A percentile compares a stretch with the other conserved stretches of the same genome.
These are phyloP conservation scores for Micractinium conductrix DNA, from an alignment of 139 green algal species.

Conservation along the genomic window DNA sequence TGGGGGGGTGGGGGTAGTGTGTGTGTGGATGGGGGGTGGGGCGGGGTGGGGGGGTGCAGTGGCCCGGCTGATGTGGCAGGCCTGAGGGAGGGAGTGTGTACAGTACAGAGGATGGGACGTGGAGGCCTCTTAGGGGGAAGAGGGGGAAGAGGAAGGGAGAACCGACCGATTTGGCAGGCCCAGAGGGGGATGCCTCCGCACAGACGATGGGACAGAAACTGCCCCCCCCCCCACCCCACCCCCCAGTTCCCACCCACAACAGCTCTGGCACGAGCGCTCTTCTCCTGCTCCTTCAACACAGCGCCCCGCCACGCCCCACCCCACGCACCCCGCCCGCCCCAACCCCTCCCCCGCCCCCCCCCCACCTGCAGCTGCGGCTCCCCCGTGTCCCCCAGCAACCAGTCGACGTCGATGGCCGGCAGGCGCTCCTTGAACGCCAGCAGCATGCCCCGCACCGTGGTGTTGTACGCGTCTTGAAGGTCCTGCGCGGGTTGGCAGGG, in stretches of 20 bases:
- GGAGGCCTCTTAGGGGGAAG: too few relatives aligned
- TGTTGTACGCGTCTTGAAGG: constrained; percentile 9
- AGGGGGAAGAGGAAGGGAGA: too few relatives aligned
- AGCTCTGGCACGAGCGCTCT: too few relatives aligned
- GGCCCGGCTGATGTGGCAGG: too few relatives aligned
- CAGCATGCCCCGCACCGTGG: neutral
- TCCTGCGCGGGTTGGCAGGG: neutral
- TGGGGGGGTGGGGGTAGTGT: too few relatives aligned
- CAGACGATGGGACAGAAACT: too few relatives aligned
- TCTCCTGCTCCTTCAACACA: too few relatives aligned
- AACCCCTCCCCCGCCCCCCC: neutral
- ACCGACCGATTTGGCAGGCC: too few relatives aligned
- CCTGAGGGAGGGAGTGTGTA: neutral
- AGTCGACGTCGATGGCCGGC: neutral
- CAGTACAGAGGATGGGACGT: neutral
- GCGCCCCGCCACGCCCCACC: neutral
- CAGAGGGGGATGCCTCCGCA: too few relatives aligned
- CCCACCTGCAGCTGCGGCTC: neutral
- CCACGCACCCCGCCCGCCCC: neutral
- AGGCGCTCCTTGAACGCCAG: neutral
- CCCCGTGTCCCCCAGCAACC: neutral
- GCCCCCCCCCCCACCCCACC: too few relatives aligned
- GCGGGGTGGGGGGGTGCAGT: too few relatives aligned
- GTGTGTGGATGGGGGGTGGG: neutral
- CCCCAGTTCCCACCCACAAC: too few relatives aligned